Evolutionary conservation across 371 early-diverging fungal genomes (phyloP), one percentile per base, ranked within the genome.

Genomic region (Mucor lusitanicus): DNA sequence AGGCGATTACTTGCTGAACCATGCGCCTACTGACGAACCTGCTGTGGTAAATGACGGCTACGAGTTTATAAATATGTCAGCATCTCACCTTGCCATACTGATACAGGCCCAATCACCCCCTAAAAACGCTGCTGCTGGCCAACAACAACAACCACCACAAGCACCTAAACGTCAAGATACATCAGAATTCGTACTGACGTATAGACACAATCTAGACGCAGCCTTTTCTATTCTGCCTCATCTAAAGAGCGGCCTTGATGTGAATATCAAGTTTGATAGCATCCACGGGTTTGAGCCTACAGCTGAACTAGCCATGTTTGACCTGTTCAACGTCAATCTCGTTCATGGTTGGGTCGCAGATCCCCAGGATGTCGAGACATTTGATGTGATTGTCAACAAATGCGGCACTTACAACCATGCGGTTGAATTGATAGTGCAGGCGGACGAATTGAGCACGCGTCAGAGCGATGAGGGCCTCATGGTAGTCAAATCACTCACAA

Each of bases 261-360:
- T 97, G 19, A 96, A 97, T 74, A 84, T 95, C 28, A 81, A 77
- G 40, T 96, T 96, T 76, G 83, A 88, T 44, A 83, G 88, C 5
- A 88, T 92, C 27, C 85, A 82, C 39, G 91, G 87, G 3, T 95
- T 97, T 82, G 96, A 92, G 37, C 68, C 88, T 0, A 91, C 93
- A 0, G 85, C 91, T 7, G 90, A 90, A 59, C 71, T 93, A 12
- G 76, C 87, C 7, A 80, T 96, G 64, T 96, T 97, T 77, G 90
- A 91, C 63, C 76, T 92, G 11, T 95, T 96, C 65, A 74, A 83
- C 30, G 91, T 94, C 0, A 87, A 88, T 40, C 77, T 95, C 15
- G 92, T 94, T 21, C 97, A 96, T 77, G 97, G 97, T 13, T 97
- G 97, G 97, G 79, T 91, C 12, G 91, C 87, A 21, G 93, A 93